Evolutionary conservation across 805 yeast genomes (phyloP).

Genomic region (Candida vartiovaarae): DNA sequence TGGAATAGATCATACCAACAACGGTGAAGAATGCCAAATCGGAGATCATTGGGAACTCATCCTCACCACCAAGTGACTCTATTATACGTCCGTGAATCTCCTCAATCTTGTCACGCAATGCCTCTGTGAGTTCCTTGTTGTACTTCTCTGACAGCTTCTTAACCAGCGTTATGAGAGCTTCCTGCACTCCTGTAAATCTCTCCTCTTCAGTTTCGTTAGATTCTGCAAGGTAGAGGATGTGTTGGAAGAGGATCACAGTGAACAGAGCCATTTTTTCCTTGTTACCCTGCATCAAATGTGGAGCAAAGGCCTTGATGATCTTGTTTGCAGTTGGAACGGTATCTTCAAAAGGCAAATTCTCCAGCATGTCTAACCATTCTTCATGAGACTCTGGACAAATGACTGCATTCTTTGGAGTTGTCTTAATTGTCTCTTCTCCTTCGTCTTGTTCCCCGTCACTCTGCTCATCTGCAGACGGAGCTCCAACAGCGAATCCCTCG

Average conservation of each 20-base stretch:
- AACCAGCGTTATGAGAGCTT: constrained; percentile 38
- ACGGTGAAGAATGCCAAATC: constrained; percentile 66
- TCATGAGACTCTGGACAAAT: constrained; percentile 44
- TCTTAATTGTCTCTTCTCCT: constrained; percentile 8
- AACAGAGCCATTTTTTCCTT: constrained; percentile 64
- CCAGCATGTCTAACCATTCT: constrained; percentile 33
- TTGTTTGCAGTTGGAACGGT: constrained; percentile 44
- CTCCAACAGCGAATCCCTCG: constrained; percentile 35
- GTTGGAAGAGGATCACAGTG: constrained; percentile 56
- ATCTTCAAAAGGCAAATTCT: constrained; percentile 30
- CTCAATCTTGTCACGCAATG: constrained; percentile 49
- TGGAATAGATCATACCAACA: constrained; percentile 77
- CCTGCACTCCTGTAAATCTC: constrained; percentile 30
- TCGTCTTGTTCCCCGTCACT: constrained; percentile 25
- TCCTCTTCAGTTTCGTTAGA: constrained; percentile 29
- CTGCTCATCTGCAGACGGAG: constrained; percentile 15
- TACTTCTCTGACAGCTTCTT: constrained; percentile 58
- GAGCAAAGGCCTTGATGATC: constrained; percentile 58
- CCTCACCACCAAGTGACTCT: constrained; percentile 21
- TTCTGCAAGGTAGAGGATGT: constrained; percentile 45
- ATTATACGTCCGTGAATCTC: constrained; percentile 48
- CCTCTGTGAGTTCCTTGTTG: constrained; percentile 55
- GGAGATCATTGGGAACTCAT: constrained; percentile 32
- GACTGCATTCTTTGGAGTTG: constrained; percentile 11
- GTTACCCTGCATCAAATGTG: constrained; percentile 75